Conservation (phyloP, 2,329 filamentous ascomycete species). For the Mollisia scopiformis region DNA sequence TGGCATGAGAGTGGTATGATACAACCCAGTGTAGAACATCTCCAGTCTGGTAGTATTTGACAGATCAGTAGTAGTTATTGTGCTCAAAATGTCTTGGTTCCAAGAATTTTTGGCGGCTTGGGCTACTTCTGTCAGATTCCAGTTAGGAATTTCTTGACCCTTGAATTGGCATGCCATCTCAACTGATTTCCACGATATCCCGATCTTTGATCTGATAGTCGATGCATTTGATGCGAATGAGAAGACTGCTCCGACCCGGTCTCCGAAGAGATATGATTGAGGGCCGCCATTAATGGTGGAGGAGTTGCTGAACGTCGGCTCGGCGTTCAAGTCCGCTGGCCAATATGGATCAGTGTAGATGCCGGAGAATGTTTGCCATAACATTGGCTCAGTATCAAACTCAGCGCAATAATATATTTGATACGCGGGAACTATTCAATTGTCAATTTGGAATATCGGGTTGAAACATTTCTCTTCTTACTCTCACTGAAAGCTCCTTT, state of each 20-base stretch:
- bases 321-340: not conserved
- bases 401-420: not conserved
- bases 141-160: not conserved
- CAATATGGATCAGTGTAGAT: constrained; percentile 11
- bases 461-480: not conserved
- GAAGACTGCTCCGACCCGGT: constrained; percentile 2
- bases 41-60: not conserved
- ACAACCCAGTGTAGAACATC: not conserved
- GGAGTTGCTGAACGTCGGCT: constrained; percentile 2
- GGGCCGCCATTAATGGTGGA: constrained; percentile 2
- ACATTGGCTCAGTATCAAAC: not conserved
- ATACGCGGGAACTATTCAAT: not conserved
- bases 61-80: not conserved
- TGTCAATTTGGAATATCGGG: too few relatives aligned
- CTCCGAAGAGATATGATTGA: constrained; percentile 4
- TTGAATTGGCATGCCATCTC: not conserved
- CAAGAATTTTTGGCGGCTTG: not conserved
- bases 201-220: not conserved
- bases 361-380: constrained; percentile 2
- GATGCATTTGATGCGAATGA: not conserved
- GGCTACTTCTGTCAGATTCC: not conserved
- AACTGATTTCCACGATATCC: not conserved
- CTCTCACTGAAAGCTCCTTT: constrained; percentile 13
- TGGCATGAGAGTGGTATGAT: not conserved
- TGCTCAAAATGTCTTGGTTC: not conserved